Percentiles rank a stretch among this genome's conserved stretches.
phyloP scores from a whole-genome alignment of 2,329 filamentous ascomycete species.

The Verticillium nonalfalfae region DNA sequence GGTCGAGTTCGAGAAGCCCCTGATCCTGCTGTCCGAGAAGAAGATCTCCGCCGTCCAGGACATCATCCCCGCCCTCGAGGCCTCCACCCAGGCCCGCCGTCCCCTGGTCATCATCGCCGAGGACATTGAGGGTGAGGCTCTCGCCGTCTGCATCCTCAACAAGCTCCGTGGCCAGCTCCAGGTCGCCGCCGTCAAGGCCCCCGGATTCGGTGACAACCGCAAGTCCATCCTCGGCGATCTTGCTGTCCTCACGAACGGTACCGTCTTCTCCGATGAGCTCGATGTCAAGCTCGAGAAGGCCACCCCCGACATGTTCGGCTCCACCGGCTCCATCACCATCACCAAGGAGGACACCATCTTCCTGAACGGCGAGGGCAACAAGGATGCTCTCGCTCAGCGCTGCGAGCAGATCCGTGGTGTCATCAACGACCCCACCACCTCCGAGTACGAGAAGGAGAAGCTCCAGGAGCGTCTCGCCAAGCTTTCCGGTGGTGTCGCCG shows the following conservation, averaged over 20 bases:
- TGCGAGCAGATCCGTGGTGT: conserved; percentile 99
- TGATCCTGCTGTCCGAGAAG: conserved; percentile 98
- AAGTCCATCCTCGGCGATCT: conserved; percentile 99
- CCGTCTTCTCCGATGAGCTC: conserved; percentile 96
- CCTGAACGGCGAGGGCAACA: conserved; percentile 92
- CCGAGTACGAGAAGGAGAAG: conserved; percentile 99
- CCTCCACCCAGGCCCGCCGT: conserved; percentile 89
- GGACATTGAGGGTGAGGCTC: conserved; percentile 97
- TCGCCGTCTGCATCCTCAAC: conserved; percentile 99
- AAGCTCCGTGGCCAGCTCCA: conserved; percentile 99
- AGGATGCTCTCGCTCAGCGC: conserved; percentile 87
- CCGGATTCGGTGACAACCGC: conserved; percentile 99
- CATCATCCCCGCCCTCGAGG: conserved; percentile 96
- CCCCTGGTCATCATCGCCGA: conserved; percentile 98
- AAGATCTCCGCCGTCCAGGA: conserved; percentile 99
- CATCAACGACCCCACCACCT: conserved; percentile 88
- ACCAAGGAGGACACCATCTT: conserved; percentile 99
- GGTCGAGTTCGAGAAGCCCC: conserved; percentile 98
- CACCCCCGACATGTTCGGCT: conserved; percentile 90
- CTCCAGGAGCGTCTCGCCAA: conserved; percentile 99
- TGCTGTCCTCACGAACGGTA: conserved; percentile 91
- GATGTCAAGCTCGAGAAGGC: conserved; percentile 99
- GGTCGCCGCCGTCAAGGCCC: conserved; percentile 97
- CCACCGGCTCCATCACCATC: conserved; percentile 97
- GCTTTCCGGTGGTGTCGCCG: conserved; percentile 96